Evolutionary conservation across 805 yeast genomes (phyloP), one percentile per base, ranked within the genome.

Genomic region (Candida gorgasii): DNA sequence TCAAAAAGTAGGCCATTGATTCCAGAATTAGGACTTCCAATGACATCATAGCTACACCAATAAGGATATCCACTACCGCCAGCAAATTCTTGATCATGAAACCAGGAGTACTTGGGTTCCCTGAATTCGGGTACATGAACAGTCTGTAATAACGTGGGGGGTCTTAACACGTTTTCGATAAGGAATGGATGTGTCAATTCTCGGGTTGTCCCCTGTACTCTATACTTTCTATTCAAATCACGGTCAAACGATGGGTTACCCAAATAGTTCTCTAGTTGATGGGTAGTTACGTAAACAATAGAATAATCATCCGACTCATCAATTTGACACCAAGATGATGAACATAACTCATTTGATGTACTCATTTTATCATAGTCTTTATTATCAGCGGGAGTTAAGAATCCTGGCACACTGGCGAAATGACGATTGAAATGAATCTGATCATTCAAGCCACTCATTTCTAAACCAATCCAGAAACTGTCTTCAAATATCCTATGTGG

Each of bases 311-410:
- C 64, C 2, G 19, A 43, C 16, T 53, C 65, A 32, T 50, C 50
- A 2, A 63, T 31, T 45, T 66, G 72, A 4, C 61, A 67, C 70
- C 71, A 65, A 11, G 70, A 63, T 12, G 67, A 48, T 9, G 70
- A 63, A 44, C 72, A 67, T 7, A 67, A 40, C 42, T 67, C 72
- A 4, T 51, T 46, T 4, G 71, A 52, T 13, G 46, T 31, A 1
- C 60, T 54, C 4, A 52, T 42, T 8, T 43, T 39, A 1, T 49
- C 44, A 6, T 33, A 42, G 3, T 62, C 57, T 8, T 51, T 40
- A 29, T 61, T 65, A 19, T 44, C 49, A 1, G 32, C 33, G 1
- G 69, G 69, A 0, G 72, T 65, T 15, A 58, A 43, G 2, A 63
- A 47, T 1, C 72, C 72, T 1, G 59, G 57, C 6, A 59, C 55